A percentile compares a stretch with the other conserved stretches of the same genome.
Conservation (phyloP, 192 early-diverging fungal species). For the Thoreauomyces humboldtii region DNA sequence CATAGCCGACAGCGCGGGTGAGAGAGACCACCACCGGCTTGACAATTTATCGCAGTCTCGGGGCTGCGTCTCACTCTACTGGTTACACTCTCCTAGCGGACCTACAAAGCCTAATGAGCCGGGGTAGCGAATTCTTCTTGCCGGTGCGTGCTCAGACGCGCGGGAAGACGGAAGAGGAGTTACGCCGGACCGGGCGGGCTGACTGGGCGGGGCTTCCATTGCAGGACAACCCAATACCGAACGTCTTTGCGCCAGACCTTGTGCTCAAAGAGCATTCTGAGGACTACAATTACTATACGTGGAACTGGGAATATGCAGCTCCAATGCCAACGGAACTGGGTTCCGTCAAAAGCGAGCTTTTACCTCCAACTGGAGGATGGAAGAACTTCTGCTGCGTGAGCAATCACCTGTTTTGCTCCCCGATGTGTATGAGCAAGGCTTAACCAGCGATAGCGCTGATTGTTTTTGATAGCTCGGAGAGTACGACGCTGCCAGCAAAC, state of each 20-base stretch:
- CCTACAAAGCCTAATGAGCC: neutral
- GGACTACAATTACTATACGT: slow-evolving; percentile 4
- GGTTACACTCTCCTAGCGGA: too few species aligned
- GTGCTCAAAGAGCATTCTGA: neutral
- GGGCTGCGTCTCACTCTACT: too few species aligned
- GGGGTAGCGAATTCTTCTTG: slow-evolving; percentile 4
- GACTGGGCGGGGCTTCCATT: too few species aligned
- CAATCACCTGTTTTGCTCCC: neutral
- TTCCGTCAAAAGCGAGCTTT: neutral
- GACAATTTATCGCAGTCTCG: too few species aligned
- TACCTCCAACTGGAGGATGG: slow-evolving; percentile 22
- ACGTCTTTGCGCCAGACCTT: neutral
- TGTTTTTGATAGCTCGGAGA: slow-evolving; percentile 14
- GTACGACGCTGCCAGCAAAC: slow-evolving; percentile 2
- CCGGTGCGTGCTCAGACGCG: too few species aligned
- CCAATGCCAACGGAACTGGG: slow-evolving; percentile 6
- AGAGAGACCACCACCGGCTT: too few species aligned
- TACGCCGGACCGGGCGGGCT: too few species aligned
- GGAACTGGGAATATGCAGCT: slow-evolving; percentile 20
- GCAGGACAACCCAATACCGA: too few species aligned
- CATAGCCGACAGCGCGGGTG: slow-evolving; percentile 5
- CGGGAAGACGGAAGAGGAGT: too few species aligned
- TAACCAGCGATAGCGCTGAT: too few species aligned
- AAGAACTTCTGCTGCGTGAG: slow-evolving; percentile 17
- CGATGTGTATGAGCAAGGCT: too few species aligned